These are phyloP conservation scores for Fusarium pseudoanthophilum DNA, from an alignment of 2,329 filamentous ascomycete species.

Conservation along the genomic window DNA sequence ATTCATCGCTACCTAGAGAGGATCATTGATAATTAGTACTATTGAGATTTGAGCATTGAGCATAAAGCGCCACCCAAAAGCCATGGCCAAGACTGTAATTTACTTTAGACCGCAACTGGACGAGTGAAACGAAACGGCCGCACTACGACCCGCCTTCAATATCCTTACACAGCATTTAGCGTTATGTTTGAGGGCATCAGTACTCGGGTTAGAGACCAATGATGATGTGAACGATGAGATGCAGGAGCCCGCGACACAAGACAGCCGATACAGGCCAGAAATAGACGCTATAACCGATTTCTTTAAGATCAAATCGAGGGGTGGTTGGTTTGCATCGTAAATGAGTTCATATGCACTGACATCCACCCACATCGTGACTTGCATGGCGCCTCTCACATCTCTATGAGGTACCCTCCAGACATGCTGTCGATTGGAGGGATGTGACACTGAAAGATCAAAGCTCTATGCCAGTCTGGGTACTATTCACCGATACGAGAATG, in stretches of 20 bases:
- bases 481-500: slow-evolving; percentile 11
- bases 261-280: slow-evolving; percentile 13
- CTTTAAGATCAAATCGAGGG: neutral
- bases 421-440: slow-evolving; percentile 23
- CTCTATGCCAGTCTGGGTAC: slow-evolving; percentile 1
- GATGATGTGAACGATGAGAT: slow-evolving; percentile 1
- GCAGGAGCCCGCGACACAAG: slow-evolving; percentile 16
- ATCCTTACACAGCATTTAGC: slow-evolving; percentile 19
- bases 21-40: neutral
- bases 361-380: slow-evolving; percentile 27
- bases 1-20: neutral
- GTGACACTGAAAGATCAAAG: slow-evolving; percentile 18
- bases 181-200: slow-evolving; percentile 1
- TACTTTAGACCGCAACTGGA: slow-evolving; percentile 36
- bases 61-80: slow-evolving; percentile 23
- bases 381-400: slow-evolving; percentile 12
- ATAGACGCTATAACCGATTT: neutral
- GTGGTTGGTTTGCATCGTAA: slow-evolving; percentile 1
- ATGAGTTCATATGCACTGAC: slow-evolving; percentile 49
- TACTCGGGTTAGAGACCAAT: neutral
- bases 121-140: slow-evolving; percentile 43
- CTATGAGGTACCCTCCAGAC: neutral
- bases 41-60: slow-evolving; percentile 23
- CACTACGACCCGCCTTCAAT: slow-evolving; percentile 27
- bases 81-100: slow-evolving; percentile 36